These are phyloP conservation scores for Kalaharituber pfeilii DNA, from an alignment of 2,329 filamentous ascomycete species.

Conservation along the genomic window DNA sequence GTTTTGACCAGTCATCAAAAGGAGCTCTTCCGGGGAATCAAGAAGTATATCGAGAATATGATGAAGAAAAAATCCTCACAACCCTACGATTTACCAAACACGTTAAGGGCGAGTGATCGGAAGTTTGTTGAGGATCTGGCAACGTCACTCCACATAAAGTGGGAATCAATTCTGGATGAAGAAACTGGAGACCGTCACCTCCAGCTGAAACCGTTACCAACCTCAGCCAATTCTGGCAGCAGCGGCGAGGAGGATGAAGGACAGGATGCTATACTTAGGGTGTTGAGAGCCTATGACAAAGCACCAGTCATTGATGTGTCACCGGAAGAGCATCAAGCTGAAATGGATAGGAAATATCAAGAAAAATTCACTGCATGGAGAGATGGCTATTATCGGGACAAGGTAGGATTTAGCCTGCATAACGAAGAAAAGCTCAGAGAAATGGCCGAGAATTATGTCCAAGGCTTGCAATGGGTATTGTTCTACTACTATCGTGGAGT, in stretches of 20 bases:
- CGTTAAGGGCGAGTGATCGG: constrained; percentile 65
- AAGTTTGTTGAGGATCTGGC: constrained; percentile 86
- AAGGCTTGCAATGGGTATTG: constrained; percentile 93
- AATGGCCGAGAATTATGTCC: constrained; percentile 88
- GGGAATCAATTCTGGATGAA: constrained; percentile 42
- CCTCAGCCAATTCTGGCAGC: constrained; percentile 29
- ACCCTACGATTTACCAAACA: constrained; percentile 54
- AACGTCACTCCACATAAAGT: constrained; percentile 46
- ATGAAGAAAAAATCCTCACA: constrained; percentile 38
- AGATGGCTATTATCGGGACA: constrained; percentile 72
- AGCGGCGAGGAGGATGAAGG: constrained; percentile 60
- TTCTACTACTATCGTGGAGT: constrained; percentile 97
- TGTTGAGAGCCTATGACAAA: constrained; percentile 80
- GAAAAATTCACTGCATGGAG: constrained; percentile 87
- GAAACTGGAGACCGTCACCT: constrained; percentile 50
- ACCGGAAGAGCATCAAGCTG: constrained; percentile 57
- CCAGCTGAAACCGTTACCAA: constrained; percentile 41
- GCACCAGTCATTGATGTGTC: constrained; percentile 69
- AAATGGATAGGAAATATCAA: constrained; percentile 72
- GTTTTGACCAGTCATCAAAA: constrained; percentile 66
- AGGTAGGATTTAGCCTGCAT: constrained; percentile 76
- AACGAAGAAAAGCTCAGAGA: constrained; percentile 64
- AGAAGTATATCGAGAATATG: constrained; percentile 50
- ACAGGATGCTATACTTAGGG: constrained; percentile 61
- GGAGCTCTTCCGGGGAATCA: constrained; percentile 63